These are phyloP conservation scores for Phytopythium chamaehyphon DNA, from an alignment of 352 stramenopile species.

Conservation along the genomic window DNA sequence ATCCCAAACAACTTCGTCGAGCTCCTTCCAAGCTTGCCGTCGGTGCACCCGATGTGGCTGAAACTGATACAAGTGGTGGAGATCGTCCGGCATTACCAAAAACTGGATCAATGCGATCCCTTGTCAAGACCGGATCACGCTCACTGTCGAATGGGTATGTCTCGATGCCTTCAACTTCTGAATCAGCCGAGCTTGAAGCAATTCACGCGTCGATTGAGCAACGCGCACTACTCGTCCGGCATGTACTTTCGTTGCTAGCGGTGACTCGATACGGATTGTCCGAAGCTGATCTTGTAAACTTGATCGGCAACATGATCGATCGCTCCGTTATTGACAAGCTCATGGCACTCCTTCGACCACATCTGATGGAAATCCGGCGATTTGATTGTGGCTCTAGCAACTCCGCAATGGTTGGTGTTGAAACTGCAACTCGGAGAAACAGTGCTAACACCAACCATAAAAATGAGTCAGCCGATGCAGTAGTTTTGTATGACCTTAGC, in stretches of 20 bases:
- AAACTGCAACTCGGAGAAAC: constrained; percentile 8
- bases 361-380: constrained; percentile 69
- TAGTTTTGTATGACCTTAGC: constrained; percentile 70
- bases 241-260: constrained; percentile 66
- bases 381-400: constrained; percentile 33
- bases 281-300: constrained; percentile 47
- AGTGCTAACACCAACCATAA: constrained; percentile 15
- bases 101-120: neutral
- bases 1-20: constrained; percentile 5
- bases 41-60: neutral
- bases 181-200: constrained; percentile 43
- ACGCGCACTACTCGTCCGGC: constrained; percentile 60
- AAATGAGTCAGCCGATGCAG: constrained; percentile 8
- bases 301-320: constrained; percentile 53
- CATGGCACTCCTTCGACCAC: constrained; percentile 43
- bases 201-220: constrained; percentile 58
- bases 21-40: constrained; percentile 1
- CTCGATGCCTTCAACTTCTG: neutral
- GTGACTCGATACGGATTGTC: constrained; percentile 71
- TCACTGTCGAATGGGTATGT: neutral
- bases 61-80: neutral
- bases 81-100: neutral
- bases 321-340: constrained; percentile 35
- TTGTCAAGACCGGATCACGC: neutral
- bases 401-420: neutral